Evolutionary conservation across 2,329 filamentous ascomycete genomes (phyloP), one percentile per base, ranked within the genome.

Genomic region (Pseudogymnoascus sp.): DNA sequence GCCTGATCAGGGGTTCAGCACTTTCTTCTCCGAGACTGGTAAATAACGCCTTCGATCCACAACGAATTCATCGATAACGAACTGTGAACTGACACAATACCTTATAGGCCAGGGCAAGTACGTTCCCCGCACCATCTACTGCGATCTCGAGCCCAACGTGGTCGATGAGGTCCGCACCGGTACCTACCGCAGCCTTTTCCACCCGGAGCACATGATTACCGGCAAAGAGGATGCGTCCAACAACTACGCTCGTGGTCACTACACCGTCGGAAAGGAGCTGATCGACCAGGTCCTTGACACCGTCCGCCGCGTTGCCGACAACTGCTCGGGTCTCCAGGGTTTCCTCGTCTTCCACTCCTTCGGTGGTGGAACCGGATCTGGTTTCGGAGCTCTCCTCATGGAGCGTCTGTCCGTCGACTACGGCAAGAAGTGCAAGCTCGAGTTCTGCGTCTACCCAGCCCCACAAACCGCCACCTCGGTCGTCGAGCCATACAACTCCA

Each of bases 301-400:
- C 86, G 90, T 99, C 70, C 91, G 95, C 78, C 91, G 91, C 72
- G 93, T 97, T 72, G 93, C 95, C 79, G 93, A 99, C 80, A 96
- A 95, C 87, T 99, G 95, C 80, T 89, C 90, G 72, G 93, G 93
- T 81, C 92, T 99, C 65, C 95, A 99, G 80, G 95, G 95, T 75
- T 99, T 99, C 89, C 86, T 97, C 70, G 93, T 99, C 76, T 97
- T 97, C 90, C 95, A 99, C 88, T 97, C 93, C 65, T 97, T 99
- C 77, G 95, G 95, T 81, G 95, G 95, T 80, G 95, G 95, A 83
- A 99, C 95, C 72, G 95, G 95, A 74, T 99, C 95, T 72, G 95
- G 95, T 76, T 99, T 99, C 79, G 95, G 95, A 81, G 95, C 95
- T 73, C 88, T 99, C 71, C 84, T 99, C 73, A 96, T 99, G 92